A percentile compares a stretch with the other conserved stretches of the same genome.
phyloP scores from a whole-genome alignment of 176 grass and related monocot genomes.

The Coix lacrymajobi region DNA sequence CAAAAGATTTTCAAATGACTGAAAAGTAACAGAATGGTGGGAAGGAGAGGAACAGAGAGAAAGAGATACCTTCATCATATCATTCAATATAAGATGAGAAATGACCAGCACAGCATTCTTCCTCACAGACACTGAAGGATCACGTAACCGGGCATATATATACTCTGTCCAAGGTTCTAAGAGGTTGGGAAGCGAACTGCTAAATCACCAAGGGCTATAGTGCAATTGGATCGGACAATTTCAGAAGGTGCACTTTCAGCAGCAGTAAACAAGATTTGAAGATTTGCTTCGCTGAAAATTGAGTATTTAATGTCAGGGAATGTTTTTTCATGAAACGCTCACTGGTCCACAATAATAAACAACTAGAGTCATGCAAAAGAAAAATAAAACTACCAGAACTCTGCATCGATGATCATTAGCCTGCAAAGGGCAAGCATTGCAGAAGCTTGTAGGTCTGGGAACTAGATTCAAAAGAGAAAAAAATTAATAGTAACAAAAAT shows the following conservation, averaged over 20 bases:
- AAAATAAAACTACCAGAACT: conserved; percentile 60
- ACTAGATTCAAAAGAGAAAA: conserved; percentile 42
- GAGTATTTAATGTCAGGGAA: background rate
- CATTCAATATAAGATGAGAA: conserved; percentile 98
- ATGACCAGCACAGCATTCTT: conserved; percentile 95
- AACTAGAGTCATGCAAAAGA: background rate
- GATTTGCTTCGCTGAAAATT: conserved; percentile 84
- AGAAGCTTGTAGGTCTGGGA: conserved; percentile 76
- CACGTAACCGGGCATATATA: conserved; percentile 79
- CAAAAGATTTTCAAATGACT: conserved; percentile 16
- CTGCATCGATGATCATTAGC: conserved; percentile 89
- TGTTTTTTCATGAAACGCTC: conserved; percentile 13
- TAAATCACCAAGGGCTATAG: conserved; percentile 86
- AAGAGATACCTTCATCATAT: conserved; percentile 95
- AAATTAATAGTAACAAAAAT: background rate
- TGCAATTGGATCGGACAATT: conserved; percentile 89
- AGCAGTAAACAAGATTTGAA: conserved; percentile 89
- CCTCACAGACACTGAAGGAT: conserved; percentile 72
- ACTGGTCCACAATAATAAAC: background rate
- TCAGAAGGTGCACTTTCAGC: conserved; percentile 64
- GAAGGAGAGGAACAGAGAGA: background rate
- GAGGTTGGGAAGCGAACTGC: conserved; percentile 88
- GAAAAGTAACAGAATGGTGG: background rate
- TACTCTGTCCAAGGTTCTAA: conserved; percentile 94
- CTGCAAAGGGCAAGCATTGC: conserved; percentile 93